Conservation (phyloP, 2,329 filamentous ascomycete genomes). For the Paracorniculantispora psalliotae region DNA sequence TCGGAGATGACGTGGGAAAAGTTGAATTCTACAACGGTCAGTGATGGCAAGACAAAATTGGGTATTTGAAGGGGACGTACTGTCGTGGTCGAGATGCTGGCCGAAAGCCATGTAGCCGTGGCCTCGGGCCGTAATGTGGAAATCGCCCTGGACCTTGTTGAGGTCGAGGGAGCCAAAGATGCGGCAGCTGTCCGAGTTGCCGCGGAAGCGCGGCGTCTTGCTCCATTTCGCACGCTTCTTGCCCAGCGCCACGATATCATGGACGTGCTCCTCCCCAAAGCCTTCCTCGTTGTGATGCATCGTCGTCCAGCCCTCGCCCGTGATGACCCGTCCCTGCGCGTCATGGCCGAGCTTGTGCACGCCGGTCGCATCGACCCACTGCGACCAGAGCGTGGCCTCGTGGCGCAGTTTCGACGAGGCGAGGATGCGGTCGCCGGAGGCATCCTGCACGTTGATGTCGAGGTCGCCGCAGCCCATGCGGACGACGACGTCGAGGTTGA, state of each 20-base stretch:
- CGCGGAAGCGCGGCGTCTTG: conserved; percentile 67
- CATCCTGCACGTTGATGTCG: conserved; percentile 97
- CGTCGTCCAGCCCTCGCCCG: conserved; percentile 56
- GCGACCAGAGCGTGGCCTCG: conserved; percentile 73
- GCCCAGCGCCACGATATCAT: conserved; percentile 77
- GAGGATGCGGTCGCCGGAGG: conserved; percentile 84
- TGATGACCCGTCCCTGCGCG: conserved; percentile 47
- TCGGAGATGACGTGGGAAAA: conserved; percentile 97
- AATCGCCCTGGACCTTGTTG: conserved; percentile 97
- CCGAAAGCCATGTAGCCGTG: conserved; percentile 82
- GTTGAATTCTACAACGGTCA: conserved; percentile 67
- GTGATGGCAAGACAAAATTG: conserved; percentile 9
- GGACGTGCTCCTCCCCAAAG: conserved; percentile 76
- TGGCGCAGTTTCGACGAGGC: conserved; percentile 68
- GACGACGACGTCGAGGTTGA: conserved; percentile 93
- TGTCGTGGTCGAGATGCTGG: conserved; percentile 71
- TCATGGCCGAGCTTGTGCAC: conserved; percentile 57
- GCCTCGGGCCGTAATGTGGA: conserved; percentile 91
- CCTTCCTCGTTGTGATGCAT: conserved; percentile 55
- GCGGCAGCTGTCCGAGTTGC: conserved; percentile 68
- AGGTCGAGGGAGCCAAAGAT: conserved; percentile 85
- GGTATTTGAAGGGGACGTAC: neutral
- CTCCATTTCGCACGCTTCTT: conserved; percentile 60
- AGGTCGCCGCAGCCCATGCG: conserved; percentile 82
- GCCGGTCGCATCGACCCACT: conserved; percentile 72